phyloP scores from a whole-genome alignment of 306 rosid species.

The Vigna radiata region DNA sequence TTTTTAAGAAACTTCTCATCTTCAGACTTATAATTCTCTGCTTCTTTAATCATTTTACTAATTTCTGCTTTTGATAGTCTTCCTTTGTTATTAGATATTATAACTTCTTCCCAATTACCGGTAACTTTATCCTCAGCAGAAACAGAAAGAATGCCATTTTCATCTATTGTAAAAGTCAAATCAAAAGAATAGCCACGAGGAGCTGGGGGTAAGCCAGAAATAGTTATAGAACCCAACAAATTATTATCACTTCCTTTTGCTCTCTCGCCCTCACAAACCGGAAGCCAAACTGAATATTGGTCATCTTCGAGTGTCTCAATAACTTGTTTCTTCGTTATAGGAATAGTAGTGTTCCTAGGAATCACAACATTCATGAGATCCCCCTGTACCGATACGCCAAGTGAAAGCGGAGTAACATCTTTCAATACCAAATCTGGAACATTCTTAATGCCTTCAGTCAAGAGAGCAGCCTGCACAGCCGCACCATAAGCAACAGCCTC shows the following conservation, averaged over 20 bases:
- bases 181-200: conserved; percentile 47
- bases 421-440: conserved; percentile 46
- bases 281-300: background rate
- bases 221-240: conserved; percentile 46
- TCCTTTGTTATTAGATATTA: conserved; percentile 51
- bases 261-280: conserved; percentile 40
- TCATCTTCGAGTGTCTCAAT: rapidly evolving
- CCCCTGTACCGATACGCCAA: conserved; percentile 36
- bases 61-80: conserved; percentile 52
- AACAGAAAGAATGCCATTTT: conserved; percentile 54
- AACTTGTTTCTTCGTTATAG: conserved; percentile 28
- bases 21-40: conserved; percentile 49
- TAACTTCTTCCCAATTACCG: conserved; percentile 41
- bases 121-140: conserved; percentile 54
- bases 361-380: conserved; percentile 59
- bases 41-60: conserved; percentile 51
- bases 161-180: conserved; percentile 50
- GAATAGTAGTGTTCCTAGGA: conserved; percentile 62
- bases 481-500: conserved; percentile 48
- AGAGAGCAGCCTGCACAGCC: conserved; percentile 42
- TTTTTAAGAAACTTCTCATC: conserved; percentile 49
- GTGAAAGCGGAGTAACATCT: conserved; percentile 65
- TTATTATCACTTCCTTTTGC: conserved; percentile 26
- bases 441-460: conserved; percentile 23
- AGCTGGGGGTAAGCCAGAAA: conserved; percentile 48